These are phyloP conservation scores for Viola odorata DNA, from an alignment of 345 rosid genomes.

Conservation along the genomic window DNA sequence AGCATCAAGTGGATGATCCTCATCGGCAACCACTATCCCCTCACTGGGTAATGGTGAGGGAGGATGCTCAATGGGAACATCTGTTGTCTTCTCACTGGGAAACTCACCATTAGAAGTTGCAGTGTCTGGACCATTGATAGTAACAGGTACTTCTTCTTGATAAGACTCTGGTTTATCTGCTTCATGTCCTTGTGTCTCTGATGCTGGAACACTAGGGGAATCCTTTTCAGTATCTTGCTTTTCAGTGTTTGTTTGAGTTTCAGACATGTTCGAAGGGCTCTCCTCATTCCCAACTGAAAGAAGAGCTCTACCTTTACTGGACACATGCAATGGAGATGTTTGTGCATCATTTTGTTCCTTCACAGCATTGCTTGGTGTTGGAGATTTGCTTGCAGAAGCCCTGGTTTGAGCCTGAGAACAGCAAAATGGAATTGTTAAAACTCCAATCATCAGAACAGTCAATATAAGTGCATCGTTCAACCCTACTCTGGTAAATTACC, in stretches of 20 bases:
- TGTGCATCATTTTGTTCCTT: constrained; percentile 30
- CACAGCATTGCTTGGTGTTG: constrained; percentile 26
- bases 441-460: too few relatives aligned
- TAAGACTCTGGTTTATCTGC: constrained; percentile 28
- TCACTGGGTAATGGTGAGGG: constrained; percentile 38
- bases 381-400: constrained; percentile 34
- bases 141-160: constrained; percentile 33
- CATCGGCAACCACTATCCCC: constrained; percentile 40
- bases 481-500: constrained; percentile 36
- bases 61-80: constrained; percentile 32
- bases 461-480: too few relatives aligned
- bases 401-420: constrained; percentile 49
- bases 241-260: constrained; percentile 23
- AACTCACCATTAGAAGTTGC: constrained; percentile 32
- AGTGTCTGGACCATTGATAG: constrained; percentile 26
- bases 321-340: constrained; percentile 31
- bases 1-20: constrained; percentile 34
- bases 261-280: constrained; percentile 25
- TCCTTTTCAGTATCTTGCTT: constrained; percentile 28
- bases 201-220: constrained; percentile 23
- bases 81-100: constrained; percentile 39
- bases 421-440: too few relatives aligned
- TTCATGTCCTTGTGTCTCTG: constrained; percentile 31
- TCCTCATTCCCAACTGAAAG: constrained; percentile 38
- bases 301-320: constrained; percentile 29